phyloP scores from a whole-genome alignment of 805 yeast genomes.

The Sporopachydermia lactativora region DNA sequence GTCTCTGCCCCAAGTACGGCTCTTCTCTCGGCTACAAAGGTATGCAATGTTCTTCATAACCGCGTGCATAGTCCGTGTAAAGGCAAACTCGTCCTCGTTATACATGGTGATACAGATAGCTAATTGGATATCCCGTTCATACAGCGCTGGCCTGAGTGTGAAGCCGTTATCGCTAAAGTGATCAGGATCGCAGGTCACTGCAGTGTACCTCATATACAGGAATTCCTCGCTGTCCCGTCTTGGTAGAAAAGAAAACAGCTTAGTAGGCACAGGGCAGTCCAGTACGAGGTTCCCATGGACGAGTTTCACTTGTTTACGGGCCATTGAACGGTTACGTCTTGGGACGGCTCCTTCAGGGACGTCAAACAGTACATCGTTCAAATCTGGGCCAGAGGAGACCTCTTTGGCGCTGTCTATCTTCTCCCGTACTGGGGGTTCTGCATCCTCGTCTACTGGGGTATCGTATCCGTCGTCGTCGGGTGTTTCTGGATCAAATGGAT shows the following conservation, averaged over 20 bases:
- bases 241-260: constrained; percentile 71
- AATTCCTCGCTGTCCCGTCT: constrained; percentile 85
- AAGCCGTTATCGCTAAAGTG: constrained; percentile 71
- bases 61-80: constrained; percentile 89
- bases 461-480: constrained; percentile 10
- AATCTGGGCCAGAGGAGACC: constrained; percentile 12
- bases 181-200: constrained; percentile 90
- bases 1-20: constrained; percentile 89
- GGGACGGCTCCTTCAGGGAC: constrained; percentile 24
- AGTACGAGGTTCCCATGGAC: constrained; percentile 74
- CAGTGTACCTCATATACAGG: constrained; percentile 93
- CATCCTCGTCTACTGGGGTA: constrained; percentile 3
- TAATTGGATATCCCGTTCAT: constrained; percentile 83
- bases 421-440: constrained; percentile 5
- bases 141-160: constrained; percentile 71
- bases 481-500: constrained; percentile 21
- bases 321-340: constrained; percentile 50
- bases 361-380: constrained; percentile 20
- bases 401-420: constrained; percentile 7
- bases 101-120: constrained; percentile 94
- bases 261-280: constrained; percentile 91
- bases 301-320: constrained; percentile 61
- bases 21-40: constrained; percentile 64
- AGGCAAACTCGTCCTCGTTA: constrained; percentile 81
- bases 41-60: constrained; percentile 89